A percentile compares a stretch with the other conserved stretches of the same genome.
Conservation (phyloP, 2,329 filamentous ascomycete species). For the Fusarium buharicum region DNA sequence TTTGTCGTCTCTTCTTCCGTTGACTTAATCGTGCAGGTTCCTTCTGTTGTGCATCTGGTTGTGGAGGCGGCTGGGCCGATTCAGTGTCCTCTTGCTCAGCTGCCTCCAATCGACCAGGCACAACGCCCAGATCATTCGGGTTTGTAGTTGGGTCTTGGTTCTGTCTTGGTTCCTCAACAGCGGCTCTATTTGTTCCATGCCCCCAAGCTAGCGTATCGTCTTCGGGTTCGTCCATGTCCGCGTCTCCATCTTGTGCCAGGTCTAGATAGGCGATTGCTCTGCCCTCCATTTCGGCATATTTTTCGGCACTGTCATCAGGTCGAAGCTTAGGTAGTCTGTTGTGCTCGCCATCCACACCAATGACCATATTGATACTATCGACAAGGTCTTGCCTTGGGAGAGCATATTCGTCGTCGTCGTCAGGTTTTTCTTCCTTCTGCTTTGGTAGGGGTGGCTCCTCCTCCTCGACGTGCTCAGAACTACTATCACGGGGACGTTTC, state of each 20-base stretch:
- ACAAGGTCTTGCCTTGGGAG: slow-evolving; percentile 14
- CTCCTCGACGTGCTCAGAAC: background rate
- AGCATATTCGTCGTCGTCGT: slow-evolving; percentile 23
- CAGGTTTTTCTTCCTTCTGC: slow-evolving; percentile 1
- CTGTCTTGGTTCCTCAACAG: background rate
- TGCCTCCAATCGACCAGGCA: background rate
- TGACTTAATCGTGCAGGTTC: background rate
- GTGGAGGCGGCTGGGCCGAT: background rate
- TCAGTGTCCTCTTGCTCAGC: background rate
- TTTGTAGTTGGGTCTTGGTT: background rate
- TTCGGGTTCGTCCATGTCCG: background rate
- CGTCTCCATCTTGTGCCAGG: background rate
- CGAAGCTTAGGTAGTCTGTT: slow-evolving; percentile 2
- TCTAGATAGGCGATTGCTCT: background rate
- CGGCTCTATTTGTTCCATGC: background rate
- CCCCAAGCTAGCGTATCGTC: background rate
- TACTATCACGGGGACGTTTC: slow-evolving; percentile 17
- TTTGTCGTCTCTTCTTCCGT: slow-evolving; percentile 15
- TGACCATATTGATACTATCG: slow-evolving; percentile 27
- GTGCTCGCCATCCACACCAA: slow-evolving; percentile 2
- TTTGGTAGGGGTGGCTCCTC: background rate
- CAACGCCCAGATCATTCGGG: background rate
- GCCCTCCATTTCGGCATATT: background rate
- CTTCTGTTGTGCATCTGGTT: background rate
- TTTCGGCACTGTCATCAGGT: background rate